Base-by-base conservation (phyloP, 2,329 filamentous ascomycete species). In the Pseudocercospora vitis region DNA sequence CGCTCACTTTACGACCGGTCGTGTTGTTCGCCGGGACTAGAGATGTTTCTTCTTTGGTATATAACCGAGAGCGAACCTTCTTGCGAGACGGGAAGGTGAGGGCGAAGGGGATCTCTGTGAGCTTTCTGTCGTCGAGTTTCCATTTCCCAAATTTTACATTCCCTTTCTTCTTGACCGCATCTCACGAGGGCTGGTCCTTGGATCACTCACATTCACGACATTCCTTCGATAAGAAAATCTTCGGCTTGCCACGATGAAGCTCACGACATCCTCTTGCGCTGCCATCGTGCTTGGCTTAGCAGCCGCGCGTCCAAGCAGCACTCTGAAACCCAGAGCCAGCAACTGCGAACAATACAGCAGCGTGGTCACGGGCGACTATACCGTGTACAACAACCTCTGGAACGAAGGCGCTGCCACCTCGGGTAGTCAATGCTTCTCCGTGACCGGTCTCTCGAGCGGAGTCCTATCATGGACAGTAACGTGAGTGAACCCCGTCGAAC, bases 401-500 rank as follows among this genome's bases (percentile, higher is more conserved):
- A 75, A 74, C 57, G 53, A 65, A 35, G 62, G 40, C 28, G 52
- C 63, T 39, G 76, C 74, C 7, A 69, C 64, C 3, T 74, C 74
- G 3, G 77, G 77, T 23, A 72, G 65, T 2, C 76, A 78, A 62
- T 79, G 76, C 68, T 74, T 74, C 19, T 71, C 68, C 23, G 70
- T 76, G 52, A 70, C 73, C 52, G 65, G 71, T 49, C 60, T 73
- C 26, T 68, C 61, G 46, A 70, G 69, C 24, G 64, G 37, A 47
- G 71, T 66, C 4, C 62, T 78, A 12, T 69, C 69, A 47, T 79
- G 76, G 76, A 68, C 72, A 60, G 74, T 75, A 4, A 72, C 63
- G 71, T 74, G 66, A 29, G 66, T n/a, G n/a, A n/a, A n/a, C n/a
- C n/a, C n/a, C n/a, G n/a, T n/a, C n/a, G n/a, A n/a, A n/a, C n/a